phyloP scores from a whole-genome alignment of 2,329 filamentous ascomycete genomes.

The Escovopsis weberi region DNA sequence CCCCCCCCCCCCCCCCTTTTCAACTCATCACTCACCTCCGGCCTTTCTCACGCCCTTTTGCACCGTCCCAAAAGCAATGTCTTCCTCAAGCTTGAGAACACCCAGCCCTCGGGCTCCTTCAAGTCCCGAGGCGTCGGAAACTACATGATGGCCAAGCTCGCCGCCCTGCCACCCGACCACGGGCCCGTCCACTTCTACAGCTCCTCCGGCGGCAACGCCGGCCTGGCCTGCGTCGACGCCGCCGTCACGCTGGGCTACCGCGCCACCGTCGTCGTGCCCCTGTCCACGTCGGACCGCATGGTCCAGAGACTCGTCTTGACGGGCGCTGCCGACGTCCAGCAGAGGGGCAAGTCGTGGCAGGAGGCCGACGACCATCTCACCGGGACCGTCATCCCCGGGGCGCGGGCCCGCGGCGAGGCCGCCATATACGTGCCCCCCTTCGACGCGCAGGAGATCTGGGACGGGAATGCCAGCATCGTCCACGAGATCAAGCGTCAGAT shows the following conservation, averaged over 20 bases:
- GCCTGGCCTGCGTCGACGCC: slow-evolving; percentile 63
- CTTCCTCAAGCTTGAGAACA: slow-evolving; percentile 69
- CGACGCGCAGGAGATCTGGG: slow-evolving; percentile 51
- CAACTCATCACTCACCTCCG: neutral
- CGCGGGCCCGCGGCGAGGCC: slow-evolving; percentile 15
- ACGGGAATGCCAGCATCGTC: slow-evolving; percentile 44
- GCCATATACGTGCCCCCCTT: slow-evolving; percentile 53
- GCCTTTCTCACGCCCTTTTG: slow-evolving; percentile 5
- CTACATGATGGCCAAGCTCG: slow-evolving; percentile 39
- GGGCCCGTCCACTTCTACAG: slow-evolving; percentile 48
- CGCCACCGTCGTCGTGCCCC: slow-evolving; percentile 59
- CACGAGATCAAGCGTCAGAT: slow-evolving; percentile 27
- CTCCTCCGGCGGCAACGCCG: slow-evolving; percentile 66
- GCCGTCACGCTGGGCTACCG: slow-evolving; percentile 45
- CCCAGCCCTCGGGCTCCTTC: slow-evolving; percentile 73
- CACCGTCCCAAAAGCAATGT: slow-evolving; percentile 38
- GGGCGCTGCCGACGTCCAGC: slow-evolving; percentile 47
- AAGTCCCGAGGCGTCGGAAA: slow-evolving; percentile 67
- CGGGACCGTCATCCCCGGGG: slow-evolving; percentile 29
- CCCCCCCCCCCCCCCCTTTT: neutral
- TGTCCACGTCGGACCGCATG: slow-evolving; percentile 51
- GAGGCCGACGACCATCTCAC: slow-evolving; percentile 55
- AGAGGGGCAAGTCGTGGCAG: slow-evolving; percentile 49
- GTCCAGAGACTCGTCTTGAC: slow-evolving; percentile 49
- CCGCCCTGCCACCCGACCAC: slow-evolving; percentile 3